phyloP scores from a whole-genome alignment of 257 asterid genomes.

The Mentha longifolia region DNA sequence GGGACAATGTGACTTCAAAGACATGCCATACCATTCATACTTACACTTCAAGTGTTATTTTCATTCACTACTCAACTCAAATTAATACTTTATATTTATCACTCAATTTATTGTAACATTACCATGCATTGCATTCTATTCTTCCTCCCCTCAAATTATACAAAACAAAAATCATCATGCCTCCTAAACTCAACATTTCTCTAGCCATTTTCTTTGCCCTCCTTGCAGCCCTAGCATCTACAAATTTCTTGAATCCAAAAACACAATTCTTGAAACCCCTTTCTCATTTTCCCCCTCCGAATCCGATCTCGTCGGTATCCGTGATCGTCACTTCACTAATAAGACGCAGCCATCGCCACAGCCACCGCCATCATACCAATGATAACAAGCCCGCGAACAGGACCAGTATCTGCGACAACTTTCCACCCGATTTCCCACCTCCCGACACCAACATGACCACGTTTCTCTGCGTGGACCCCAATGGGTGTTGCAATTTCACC shows the following conservation, averaged over 20 bases:
- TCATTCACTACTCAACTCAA: constrained; percentile 13
- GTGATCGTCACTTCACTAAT: not conserved
- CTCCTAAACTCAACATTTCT: constrained; percentile 42
- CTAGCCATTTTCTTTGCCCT: constrained; percentile 53
- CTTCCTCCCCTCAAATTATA: constrained; percentile 13
- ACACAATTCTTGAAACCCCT: constrained; percentile 6
- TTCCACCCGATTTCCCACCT: constrained; percentile 70
- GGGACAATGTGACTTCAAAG: constrained; percentile 74
- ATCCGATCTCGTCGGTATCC: too few relatives aligned
- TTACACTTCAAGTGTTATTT: constrained; percentile 56
- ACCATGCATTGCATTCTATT: not conserved
- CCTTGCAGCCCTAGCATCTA: constrained; percentile 58
- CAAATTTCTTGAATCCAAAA: constrained; percentile 31
- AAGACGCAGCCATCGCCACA: constrained; percentile 7
- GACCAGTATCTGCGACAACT: constrained; percentile 59
- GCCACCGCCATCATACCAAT: constrained; percentile 35
- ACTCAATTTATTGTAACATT: constrained; percentile 26
- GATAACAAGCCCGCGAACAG: constrained; percentile 25
- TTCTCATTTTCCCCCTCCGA: too few relatives aligned
- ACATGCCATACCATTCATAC: constrained; percentile 59
- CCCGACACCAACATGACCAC: constrained; percentile 64
- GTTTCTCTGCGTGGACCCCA: constrained; percentile 70
- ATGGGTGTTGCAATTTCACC: constrained; percentile 93
- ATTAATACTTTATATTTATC: not conserved
- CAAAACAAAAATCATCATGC: constrained; percentile 34